phyloP scores from a whole-genome alignment of 352 stramenopile species.

The Pythium volutum region DNA sequence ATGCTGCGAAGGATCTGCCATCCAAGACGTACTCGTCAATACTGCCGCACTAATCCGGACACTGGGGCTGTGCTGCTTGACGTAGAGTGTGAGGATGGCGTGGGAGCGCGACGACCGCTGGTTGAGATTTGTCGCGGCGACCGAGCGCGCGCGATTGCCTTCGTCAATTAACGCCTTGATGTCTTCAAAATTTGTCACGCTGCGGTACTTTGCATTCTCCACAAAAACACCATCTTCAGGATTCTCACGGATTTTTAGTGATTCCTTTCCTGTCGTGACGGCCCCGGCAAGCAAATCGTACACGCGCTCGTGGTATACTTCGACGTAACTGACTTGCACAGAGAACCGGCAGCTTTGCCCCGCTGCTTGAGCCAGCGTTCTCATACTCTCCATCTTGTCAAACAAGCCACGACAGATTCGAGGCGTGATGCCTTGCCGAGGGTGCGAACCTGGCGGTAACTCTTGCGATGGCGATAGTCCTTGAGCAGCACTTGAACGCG shows the following conservation, averaged over 20 bases:
- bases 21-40: constrained; percentile 13
- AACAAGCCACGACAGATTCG: constrained; percentile 64
- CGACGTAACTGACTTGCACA: constrained; percentile 75
- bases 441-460: constrained; percentile 2
- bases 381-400: constrained; percentile 36
- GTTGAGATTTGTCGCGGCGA: constrained; percentile 46
- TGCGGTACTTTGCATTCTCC: constrained; percentile 47
- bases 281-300: constrained; percentile 52
- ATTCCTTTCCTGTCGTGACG: constrained; percentile 30
- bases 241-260: constrained; percentile 74
- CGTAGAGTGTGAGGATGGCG: constrained; percentile 57
- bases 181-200: constrained; percentile 48
- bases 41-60: constrained; percentile 13
- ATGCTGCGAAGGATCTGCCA: constrained; percentile 5
- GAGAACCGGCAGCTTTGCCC: constrained; percentile 25
- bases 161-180: constrained; percentile 58
- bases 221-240: constrained; percentile 64
- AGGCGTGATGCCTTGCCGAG: constrained; percentile 47
- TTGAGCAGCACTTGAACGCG: background rate
- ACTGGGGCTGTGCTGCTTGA: constrained; percentile 33
- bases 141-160: constrained; percentile 54
- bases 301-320: constrained; percentile 77
- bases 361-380: background rate
- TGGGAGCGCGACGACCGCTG: constrained; percentile 56
- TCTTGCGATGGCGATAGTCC: background rate